phyloP scores from a whole-genome alignment of 2,329 filamentous ascomycete genomes.

The Botrytis porri region DNA sequence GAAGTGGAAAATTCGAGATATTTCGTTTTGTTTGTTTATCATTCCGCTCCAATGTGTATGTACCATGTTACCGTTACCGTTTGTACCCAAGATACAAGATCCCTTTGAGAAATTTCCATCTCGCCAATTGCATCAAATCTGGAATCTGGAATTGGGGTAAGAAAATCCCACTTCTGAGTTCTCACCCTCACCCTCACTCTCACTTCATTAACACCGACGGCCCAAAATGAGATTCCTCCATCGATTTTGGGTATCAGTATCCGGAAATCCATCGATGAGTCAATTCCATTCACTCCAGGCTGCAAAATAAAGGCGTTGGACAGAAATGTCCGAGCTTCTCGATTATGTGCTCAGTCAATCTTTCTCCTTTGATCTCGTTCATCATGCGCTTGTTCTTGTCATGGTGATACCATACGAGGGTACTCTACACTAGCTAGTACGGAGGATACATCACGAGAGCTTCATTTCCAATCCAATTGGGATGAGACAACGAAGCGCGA shows the following conservation, averaged over 20 bases:
- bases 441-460: constrained; percentile 5
- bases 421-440: not conserved
- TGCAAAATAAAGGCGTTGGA: not conserved
- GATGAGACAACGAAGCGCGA: constrained; percentile 4
- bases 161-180: not conserved
- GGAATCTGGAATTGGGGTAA: not conserved
- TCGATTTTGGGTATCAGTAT: not conserved
- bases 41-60: not conserved
- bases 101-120: not conserved
- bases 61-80: not conserved
- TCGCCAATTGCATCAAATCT: not conserved
- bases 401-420: constrained; percentile 1
- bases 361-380: not conserved
- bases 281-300: constrained; percentile 9
- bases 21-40: not conserved
- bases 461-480: not conserved
- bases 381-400: not conserved
- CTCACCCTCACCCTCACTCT: too few relatives aligned
- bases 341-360: not conserved
- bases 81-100: not conserved
- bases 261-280: constrained; percentile 9
- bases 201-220: not conserved
- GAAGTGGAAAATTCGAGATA: not conserved
- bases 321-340: not conserved
- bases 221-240: not conserved